These are phyloP conservation scores for Coriaria nepalensis DNA, from an alignment of 306 rosid species.

Conservation along the genomic window DNA sequence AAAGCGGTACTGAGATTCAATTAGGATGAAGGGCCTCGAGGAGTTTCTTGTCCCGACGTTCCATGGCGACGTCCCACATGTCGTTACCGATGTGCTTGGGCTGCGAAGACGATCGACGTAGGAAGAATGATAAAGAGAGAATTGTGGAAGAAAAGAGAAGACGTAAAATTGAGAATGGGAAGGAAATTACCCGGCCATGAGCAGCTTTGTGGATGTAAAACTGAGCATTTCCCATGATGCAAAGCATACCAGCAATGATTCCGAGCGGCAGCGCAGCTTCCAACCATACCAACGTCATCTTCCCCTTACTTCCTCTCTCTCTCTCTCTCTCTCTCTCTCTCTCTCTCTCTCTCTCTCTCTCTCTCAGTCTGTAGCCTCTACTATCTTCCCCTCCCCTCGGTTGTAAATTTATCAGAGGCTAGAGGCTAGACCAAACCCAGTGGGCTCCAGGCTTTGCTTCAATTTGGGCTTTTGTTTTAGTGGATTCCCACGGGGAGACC, in stretches of 20 bases:
- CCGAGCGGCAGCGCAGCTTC: slow-evolving; percentile 78
- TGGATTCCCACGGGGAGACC: too few species aligned
- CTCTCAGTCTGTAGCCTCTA: too few species aligned
- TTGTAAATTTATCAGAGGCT: too few species aligned
- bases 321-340: too few species aligned
- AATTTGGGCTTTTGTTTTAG: too few species aligned
- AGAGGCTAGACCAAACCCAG: too few species aligned
- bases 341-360: too few species aligned
- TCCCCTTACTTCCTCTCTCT: neutral
- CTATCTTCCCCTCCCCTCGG: too few species aligned
- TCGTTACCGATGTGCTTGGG: slow-evolving; percentile 90
- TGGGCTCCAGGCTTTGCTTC: too few species aligned
- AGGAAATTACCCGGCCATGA: slow-evolving; percentile 61
- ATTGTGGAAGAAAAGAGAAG: neutral
- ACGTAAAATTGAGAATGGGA: too few species aligned
- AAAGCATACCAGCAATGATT: slow-evolving; percentile 84
- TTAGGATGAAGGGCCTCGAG: neutral
- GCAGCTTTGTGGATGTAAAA: slow-evolving; percentile 77
- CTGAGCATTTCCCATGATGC: slow-evolving; percentile 82
- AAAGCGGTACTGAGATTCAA: too few species aligned
- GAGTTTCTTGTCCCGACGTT: slow-evolving; percentile 85
- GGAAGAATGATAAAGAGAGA: neutral
- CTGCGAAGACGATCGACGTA: slow-evolving; percentile 19
- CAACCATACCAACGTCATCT: slow-evolving; percentile 50
- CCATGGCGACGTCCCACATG: slow-evolving; percentile 97